Conservation (phyloP, 2,329 filamentous ascomycete species). For the Ophioceras dolichostomum region DNA sequence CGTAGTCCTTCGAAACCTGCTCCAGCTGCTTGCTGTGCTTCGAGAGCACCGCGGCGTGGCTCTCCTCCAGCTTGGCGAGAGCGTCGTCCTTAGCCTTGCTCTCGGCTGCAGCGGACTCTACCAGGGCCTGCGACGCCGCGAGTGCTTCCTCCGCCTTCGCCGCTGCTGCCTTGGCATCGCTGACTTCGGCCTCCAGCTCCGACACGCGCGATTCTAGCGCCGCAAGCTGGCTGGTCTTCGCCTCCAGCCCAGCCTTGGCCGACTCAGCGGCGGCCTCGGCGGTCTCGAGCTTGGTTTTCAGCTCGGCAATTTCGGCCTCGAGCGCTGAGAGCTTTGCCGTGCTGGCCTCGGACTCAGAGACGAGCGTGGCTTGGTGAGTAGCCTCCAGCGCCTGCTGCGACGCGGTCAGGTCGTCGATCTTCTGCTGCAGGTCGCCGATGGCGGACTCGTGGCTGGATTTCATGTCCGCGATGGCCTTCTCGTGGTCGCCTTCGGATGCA, state of each 20-base stretch:
- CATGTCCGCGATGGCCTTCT: slow-evolving; percentile 36
- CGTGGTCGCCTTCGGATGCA: slow-evolving; percentile 29
- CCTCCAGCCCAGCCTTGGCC: slow-evolving; percentile 30
- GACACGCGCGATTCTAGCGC: slow-evolving; percentile 26
- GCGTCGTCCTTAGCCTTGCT: slow-evolving; percentile 33
- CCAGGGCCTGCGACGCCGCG: slow-evolving; percentile 33
- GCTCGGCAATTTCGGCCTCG: slow-evolving; percentile 37
- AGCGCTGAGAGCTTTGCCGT: slow-evolving; percentile 33
- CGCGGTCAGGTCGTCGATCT: slow-evolving; percentile 38
- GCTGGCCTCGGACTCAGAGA: slow-evolving; percentile 30
- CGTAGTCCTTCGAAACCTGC: slow-evolving; percentile 46
- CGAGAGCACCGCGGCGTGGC: slow-evolving; percentile 24
- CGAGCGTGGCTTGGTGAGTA: slow-evolving; percentile 29
- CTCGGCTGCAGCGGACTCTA: slow-evolving; percentile 33
- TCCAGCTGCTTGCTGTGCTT: slow-evolving; percentile 47
- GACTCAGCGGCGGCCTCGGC: slow-evolving; percentile 31
- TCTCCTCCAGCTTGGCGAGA: slow-evolving; percentile 37
- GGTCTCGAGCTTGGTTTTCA: slow-evolving; percentile 33
- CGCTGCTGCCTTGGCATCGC: slow-evolving; percentile 27
- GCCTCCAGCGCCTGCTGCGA: slow-evolving; percentile 32
- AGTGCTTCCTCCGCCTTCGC: slow-evolving; percentile 32
- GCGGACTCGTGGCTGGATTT: slow-evolving; percentile 35
- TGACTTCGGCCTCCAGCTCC: slow-evolving; percentile 32
- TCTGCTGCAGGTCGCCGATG: slow-evolving; percentile 36
- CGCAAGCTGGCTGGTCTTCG: slow-evolving; percentile 24